A percentile compares a stretch with the other conserved stretches of the same genome.
Evolutionary conservation across 768 basidiomycete genomes (phyloP).

Genomic region (Mycena maculata): DNA sequence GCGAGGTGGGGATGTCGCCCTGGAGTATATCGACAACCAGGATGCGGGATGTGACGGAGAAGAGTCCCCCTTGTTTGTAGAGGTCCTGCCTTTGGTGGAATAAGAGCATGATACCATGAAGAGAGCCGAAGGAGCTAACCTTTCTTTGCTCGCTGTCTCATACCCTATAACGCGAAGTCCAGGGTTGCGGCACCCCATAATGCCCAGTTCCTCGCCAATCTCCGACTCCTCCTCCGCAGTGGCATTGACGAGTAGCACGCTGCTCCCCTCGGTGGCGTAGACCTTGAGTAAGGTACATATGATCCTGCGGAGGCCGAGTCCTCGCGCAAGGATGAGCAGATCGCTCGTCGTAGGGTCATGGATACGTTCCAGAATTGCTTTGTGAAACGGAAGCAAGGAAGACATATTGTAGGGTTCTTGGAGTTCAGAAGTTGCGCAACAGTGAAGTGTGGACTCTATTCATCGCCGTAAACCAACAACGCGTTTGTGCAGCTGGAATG

Average conservation of each 20-base stretch:
- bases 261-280: constrained; percentile 86
- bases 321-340: constrained; percentile 85
- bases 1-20: constrained; percentile 82
- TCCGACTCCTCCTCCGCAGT: constrained; percentile 89
- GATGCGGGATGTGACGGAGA: constrained; percentile 94
- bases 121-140: constrained; percentile 60
- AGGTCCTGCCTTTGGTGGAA: constrained; percentile 73
- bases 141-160: constrained; percentile 81
- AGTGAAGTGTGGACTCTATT: too few species aligned
- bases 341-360: constrained; percentile 82
- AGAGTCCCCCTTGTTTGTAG: constrained; percentile 88
- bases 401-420: constrained; percentile 49
- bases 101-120: neutral
- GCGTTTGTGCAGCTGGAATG: too few species aligned
- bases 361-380: constrained; percentile 71
- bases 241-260: constrained; percentile 88
- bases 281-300: constrained; percentile 91
- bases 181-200: constrained; percentile 91
- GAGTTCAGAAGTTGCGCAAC: too few species aligned
- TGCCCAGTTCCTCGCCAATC: constrained; percentile 91
- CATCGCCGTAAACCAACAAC: too few species aligned
- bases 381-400: constrained; percentile 73
- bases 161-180: constrained; percentile 86
- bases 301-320: constrained; percentile 87
- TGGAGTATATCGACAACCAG: constrained; percentile 95